These are phyloP conservation scores for Ustanciosporium gigantosporum DNA, from an alignment of 1,284 basidiomycete genomes.

Conservation along the genomic window DNA sequence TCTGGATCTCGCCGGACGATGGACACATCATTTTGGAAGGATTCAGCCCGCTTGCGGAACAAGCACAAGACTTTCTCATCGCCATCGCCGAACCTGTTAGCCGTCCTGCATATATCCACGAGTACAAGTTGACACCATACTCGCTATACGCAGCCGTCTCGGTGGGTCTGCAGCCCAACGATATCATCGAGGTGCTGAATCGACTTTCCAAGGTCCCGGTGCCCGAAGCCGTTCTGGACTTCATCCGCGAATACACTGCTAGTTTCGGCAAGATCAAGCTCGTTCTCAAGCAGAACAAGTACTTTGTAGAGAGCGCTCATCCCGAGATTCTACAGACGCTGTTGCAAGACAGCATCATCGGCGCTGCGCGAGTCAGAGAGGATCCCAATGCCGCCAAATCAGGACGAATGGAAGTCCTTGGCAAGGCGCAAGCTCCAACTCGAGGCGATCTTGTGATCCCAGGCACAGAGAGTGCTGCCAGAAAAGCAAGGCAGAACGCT, in stretches of 20 bases:
- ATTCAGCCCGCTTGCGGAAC: slow-evolving; percentile 80
- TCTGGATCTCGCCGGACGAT: slow-evolving; percentile 60
- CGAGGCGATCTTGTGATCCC: slow-evolving; percentile 55
- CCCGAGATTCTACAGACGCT: slow-evolving; percentile 57
- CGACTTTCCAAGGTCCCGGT: slow-evolving; percentile 59
- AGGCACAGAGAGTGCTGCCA: slow-evolving; percentile 45
- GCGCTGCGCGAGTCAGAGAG: slow-evolving; percentile 45
- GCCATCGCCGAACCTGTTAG: slow-evolving; percentile 99
- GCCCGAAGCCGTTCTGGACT: slow-evolving; percentile 52
- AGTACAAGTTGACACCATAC: slow-evolving; percentile 97
- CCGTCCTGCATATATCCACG: slow-evolving; percentile 95
- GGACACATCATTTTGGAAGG: slow-evolving; percentile 59
- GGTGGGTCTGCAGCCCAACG: slow-evolving; percentile 93
- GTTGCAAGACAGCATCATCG: slow-evolving; percentile 55
- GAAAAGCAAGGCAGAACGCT: slow-evolving; percentile 33
- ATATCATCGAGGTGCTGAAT: slow-evolving; percentile 87
- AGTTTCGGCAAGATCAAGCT: slow-evolving; percentile 61
- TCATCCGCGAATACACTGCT: slow-evolving; percentile 57
- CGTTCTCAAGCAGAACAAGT: slow-evolving; percentile 60
- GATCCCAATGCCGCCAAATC: slow-evolving; percentile 37
- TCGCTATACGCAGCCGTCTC: slow-evolving; percentile 98
- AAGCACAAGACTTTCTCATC: slow-evolving; percentile 96
- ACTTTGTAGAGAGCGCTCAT: slow-evolving; percentile 60
- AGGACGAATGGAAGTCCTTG: slow-evolving; percentile 39
- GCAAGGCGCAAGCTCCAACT: slow-evolving; percentile 45